Evolutionary conservation across 192 early-diverging fungal species (phyloP).

Genomic region (Linnemannia hyalina): DNA sequence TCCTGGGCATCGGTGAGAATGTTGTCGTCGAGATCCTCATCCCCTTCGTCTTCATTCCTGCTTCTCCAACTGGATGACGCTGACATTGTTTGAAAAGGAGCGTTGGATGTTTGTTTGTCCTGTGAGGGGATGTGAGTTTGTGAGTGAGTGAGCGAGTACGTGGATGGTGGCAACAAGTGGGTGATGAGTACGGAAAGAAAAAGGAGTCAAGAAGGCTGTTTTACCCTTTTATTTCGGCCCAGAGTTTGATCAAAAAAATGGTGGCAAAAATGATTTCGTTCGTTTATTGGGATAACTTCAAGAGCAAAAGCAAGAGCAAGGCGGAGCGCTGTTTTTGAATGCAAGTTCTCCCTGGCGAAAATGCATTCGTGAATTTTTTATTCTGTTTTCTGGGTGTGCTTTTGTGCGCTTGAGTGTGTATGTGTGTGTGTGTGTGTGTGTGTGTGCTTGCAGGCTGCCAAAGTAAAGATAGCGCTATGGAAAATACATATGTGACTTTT

Average conservation of each 20-base stretch:
- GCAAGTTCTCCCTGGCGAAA: background rate
- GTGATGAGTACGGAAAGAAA: background rate
- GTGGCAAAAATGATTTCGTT: constrained; percentile 37
- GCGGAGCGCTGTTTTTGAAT: background rate
- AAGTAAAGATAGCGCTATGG: background rate
- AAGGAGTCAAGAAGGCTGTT: background rate
- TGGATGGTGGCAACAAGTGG: background rate
- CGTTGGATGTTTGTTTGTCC: background rate
- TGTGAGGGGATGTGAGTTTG: background rate
- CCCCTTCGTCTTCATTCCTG: constrained; percentile 40
- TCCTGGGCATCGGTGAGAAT: constrained; percentile 55
- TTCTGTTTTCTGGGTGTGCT: background rate
- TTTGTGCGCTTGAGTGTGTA: background rate
- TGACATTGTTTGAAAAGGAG: background rate
- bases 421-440: background rate
- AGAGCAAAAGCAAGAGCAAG: background rate
- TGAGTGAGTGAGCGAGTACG: background rate
- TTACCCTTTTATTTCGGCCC: background rate
- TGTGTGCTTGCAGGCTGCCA: background rate
- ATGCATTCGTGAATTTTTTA: background rate
- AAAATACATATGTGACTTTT: background rate
- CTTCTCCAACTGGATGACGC: constrained; percentile 51
- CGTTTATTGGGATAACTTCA: background rate
- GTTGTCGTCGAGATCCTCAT: constrained; percentile 54
- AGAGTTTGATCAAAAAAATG: constrained; percentile 20